A percentile compares a stretch with the other conserved stretches of the same genome.
Conservation (phyloP, 73 alveolate genomes). For the Symbiodinium pilosum region DNA sequence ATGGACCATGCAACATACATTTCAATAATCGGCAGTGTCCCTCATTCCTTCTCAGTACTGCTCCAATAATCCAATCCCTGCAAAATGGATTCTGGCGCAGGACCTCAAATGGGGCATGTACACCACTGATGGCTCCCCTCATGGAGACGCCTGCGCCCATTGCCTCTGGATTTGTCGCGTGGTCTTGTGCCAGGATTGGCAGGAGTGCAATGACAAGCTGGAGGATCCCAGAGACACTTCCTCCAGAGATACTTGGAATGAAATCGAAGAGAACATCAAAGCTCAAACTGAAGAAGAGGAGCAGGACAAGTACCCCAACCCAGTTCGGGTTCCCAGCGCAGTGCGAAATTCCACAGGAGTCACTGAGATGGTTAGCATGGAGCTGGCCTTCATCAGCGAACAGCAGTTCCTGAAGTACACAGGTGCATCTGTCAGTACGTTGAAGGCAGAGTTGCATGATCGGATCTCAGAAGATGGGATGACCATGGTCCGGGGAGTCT, state of each 20-base stretch:
- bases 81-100: too few species aligned
- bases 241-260: not conserved
- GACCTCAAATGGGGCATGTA: not conserved
- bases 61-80: too few species aligned
- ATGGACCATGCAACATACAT: too few species aligned
- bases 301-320: not conserved
- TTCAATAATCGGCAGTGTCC: too few species aligned
- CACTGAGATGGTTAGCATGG: too few species aligned
- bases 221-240: not conserved
- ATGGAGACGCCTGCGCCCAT: not conserved
- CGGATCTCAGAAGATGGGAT: not conserved
- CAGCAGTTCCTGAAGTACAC: not conserved
- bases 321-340: not conserved
- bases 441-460: not conserved
- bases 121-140: not conserved
- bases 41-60: too few species aligned
- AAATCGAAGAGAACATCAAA: not conserved
- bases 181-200: not conserved
- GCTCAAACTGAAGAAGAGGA: not conserved
- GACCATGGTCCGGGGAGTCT: not conserved
- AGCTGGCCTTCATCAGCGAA: not conserved
- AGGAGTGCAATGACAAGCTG: not conserved
- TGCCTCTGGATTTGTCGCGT: not conserved
- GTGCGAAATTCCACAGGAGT: not conserved
- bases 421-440: not conserved